Percentiles rank a stretch among this genome's conserved stretches.
These are phyloP conservation scores for Fibroporia radiculosa DNA, from an alignment of 768 basidiomycete species.

Conservation along the genomic window DNA sequence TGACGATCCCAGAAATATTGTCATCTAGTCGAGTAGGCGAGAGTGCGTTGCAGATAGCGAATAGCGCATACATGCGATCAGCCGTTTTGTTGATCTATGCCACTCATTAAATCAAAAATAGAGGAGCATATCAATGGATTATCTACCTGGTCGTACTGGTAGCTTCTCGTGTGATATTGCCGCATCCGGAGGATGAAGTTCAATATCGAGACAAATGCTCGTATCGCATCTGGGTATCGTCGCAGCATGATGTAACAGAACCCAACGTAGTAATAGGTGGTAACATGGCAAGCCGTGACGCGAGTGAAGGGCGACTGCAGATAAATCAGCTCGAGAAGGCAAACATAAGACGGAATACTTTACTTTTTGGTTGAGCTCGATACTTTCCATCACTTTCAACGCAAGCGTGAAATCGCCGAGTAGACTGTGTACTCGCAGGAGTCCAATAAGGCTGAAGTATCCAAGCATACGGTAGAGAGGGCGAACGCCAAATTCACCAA, in stretches of 20 bases:
- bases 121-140: background rate
- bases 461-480: slow-evolving; percentile 93
- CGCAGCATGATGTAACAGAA: slow-evolving; percentile 96
- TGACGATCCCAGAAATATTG: slow-evolving; percentile 87
- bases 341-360: slow-evolving; percentile 39
- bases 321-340: background rate
- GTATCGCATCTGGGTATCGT: slow-evolving; percentile 92
- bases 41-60: slow-evolving; percentile 88
- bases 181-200: slow-evolving; percentile 96
- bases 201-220: slow-evolving; percentile 84
- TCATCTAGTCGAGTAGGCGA: slow-evolving; percentile 92
- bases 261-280: slow-evolving; percentile 92
- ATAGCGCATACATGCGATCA: slow-evolving; percentile 95
- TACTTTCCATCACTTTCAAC: slow-evolving; percentile 89
- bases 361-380: slow-evolving; percentile 87
- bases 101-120: background rate
- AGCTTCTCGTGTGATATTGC: slow-evolving; percentile 93
- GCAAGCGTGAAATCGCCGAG: slow-evolving; percentile 95
- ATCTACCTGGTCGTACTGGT: slow-evolving; percentile 88
- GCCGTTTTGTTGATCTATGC: slow-evolving; percentile 95
- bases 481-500: slow-evolving; percentile 85
- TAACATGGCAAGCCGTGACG: slow-evolving; percentile 94
- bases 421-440: slow-evolving; percentile 91
- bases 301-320: slow-evolving; percentile 79
- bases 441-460: slow-evolving; percentile 93